These are phyloP conservation scores for sweet orange (Citrus sinensis) DNA, from an alignment of 345 rosid species.

Conservation along the genomic window DNA sequence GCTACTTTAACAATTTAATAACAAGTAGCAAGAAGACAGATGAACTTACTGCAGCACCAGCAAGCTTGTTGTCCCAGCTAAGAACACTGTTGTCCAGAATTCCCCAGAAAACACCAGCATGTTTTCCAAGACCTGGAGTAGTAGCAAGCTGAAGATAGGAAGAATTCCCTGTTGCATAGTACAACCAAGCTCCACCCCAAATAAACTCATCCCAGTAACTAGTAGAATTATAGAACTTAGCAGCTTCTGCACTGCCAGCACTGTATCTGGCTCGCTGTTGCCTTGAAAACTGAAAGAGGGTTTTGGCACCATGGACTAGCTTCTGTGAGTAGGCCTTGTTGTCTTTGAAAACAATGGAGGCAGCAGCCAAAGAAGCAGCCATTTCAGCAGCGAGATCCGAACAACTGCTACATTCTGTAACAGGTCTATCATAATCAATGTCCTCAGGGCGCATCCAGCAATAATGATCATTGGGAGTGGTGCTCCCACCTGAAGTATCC, in stretches of 20 bases:
- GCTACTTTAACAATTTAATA: not conserved
- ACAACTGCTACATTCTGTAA: conserved; percentile 59
- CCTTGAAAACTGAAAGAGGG: conserved; percentile 71
- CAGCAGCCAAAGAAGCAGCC: conserved; percentile 95
- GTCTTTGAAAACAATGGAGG: conserved; percentile 95
- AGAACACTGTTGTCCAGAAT: conserved; percentile 82
- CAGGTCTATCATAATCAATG: conserved; percentile 80
- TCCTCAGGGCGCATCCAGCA: conserved; percentile 99
- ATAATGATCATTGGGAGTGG: conserved; percentile 74
- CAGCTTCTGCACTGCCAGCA: conserved; percentile 56
- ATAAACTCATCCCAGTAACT: conserved; percentile 93
- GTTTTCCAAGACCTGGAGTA: conserved; percentile 62
- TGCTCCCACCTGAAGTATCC: conserved; percentile 75
- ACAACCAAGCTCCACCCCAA: conserved; percentile 96
- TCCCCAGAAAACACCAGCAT: conserved; percentile 96
- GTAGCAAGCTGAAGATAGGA: conserved; percentile 79
- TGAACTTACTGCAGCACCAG: conserved; percentile 81
- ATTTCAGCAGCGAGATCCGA: conserved; percentile 97
- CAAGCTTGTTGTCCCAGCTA: conserved; percentile 99
- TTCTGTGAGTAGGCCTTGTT: conserved; percentile 86
- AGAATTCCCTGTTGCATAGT: conserved; percentile 87
- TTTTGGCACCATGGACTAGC: conserved; percentile 88
- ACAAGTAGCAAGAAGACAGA: conserved; percentile 6
- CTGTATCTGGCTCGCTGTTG: conserved; percentile 76
- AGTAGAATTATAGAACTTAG: conserved; percentile 74